A percentile compares a stretch with the other conserved stretches of the same genome.
phyloP scores from a whole-genome alignment of 306 rosid species.

The Hylodesmum podocarpum region DNA sequence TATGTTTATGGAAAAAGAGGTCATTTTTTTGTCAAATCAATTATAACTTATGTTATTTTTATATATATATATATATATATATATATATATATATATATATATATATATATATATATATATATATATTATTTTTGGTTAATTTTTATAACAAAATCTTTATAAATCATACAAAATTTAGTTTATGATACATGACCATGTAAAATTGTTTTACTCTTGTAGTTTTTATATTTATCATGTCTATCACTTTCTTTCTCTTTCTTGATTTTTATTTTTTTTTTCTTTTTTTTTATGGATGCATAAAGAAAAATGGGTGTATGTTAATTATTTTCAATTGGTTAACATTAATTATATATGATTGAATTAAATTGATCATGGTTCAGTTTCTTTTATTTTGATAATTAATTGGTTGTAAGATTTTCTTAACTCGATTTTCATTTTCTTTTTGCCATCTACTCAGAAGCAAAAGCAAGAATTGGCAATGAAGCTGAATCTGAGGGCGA shows the following conservation, averaged over 20 bases:
- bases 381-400: neutral
- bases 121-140: too few species aligned
- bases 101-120: too few species aligned
- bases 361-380: neutral
- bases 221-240: neutral
- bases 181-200: too few species aligned
- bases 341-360: neutral
- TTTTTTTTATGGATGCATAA: neutral
- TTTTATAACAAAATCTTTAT: too few species aligned
- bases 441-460: conserved; percentile 45
- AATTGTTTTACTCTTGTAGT: too few species aligned
- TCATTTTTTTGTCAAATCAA: too few species aligned
- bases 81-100: too few species aligned
- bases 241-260: neutral
- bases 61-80: too few species aligned
- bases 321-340: neutral
- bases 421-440: neutral
- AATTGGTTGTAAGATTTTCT: neutral
- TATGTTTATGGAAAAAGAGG: too few species aligned
- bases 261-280: neutral
- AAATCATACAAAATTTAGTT: too few species aligned
- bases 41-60: too few species aligned
- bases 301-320: neutral
- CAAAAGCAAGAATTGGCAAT: conserved; percentile 83
- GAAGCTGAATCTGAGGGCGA: conserved; percentile 60